Percentiles rank a stretch among this genome's conserved stretches.
Conservation (phyloP, 1,139 yeast genomes). For the Suhomyces kunorum region DNA sequence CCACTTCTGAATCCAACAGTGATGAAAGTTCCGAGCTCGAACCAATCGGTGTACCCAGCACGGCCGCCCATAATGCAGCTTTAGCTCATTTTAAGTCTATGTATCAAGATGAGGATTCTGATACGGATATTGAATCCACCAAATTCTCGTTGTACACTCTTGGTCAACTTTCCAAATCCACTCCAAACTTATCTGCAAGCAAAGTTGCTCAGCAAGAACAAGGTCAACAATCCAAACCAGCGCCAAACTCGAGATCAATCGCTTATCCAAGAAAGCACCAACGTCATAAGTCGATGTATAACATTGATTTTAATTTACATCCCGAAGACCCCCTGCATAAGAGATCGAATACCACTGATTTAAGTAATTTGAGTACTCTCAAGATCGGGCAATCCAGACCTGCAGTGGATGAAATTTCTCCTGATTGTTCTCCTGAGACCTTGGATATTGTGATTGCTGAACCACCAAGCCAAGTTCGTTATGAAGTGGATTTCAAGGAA, state of each 20-base stretch:
- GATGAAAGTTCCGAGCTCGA: slow-evolving; percentile 23
- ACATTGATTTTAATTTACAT: slow-evolving; percentile 37
- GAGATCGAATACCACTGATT: slow-evolving; percentile 10
- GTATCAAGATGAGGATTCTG: slow-evolving; percentile 32
- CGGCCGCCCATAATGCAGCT: slow-evolving; percentile 32
- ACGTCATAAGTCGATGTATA: slow-evolving; percentile 44
- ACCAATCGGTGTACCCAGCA: slow-evolving; percentile 39
- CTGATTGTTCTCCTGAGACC: slow-evolving; percentile 7
- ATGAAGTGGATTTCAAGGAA: slow-evolving; percentile 46
- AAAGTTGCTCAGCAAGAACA: slow-evolving; percentile 11
- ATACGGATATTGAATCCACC: slow-evolving; percentile 30
- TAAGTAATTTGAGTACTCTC: slow-evolving; percentile 9
- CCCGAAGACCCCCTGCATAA: slow-evolving; percentile 1
- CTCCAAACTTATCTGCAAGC: slow-evolving; percentile 19
- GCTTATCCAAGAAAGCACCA: slow-evolving; percentile 37
- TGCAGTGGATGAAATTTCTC: neutral
- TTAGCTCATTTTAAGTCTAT: slow-evolving; percentile 30
- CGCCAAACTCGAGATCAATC: neutral
- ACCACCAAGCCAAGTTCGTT: slow-evolving; percentile 41
- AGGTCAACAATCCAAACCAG: neutral
- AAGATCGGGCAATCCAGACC: neutral
- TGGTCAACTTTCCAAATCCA: slow-evolving; percentile 24
- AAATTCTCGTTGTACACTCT: slow-evolving; percentile 18
- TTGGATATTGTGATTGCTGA: slow-evolving; percentile 33
- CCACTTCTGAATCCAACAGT: slow-evolving; percentile 13